Percentiles rank a stretch among this genome's conserved stretches.
phyloP scores from a whole-genome alignment of 177 flowering plant species.

The Tripterygium wilfordii region DNA sequence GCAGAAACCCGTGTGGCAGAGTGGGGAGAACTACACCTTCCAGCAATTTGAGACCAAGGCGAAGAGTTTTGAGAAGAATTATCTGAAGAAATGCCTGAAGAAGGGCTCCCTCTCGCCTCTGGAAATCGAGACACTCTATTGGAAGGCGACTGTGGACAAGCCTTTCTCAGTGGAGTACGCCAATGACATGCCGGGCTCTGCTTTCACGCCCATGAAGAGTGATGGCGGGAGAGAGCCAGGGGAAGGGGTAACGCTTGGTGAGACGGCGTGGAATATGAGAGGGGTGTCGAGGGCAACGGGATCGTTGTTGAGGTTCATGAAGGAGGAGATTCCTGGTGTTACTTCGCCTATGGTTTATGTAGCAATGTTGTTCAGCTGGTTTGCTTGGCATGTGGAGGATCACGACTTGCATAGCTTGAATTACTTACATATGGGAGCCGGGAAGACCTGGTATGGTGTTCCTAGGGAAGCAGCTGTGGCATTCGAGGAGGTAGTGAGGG shows the following conservation, averaged over 20 bases:
- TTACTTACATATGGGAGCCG: slow-evolving; percentile 89
- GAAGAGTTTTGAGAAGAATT: slow-evolving; percentile 62
- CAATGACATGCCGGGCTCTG: slow-evolving; percentile 97
- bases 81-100: slow-evolving; percentile 41
- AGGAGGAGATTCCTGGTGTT: slow-evolving; percentile 97
- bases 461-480: slow-evolving; percentile 88
- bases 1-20: slow-evolving; percentile 92
- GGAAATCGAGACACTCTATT: slow-evolving; percentile 79
- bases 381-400: slow-evolving; percentile 99
- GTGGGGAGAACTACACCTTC: slow-evolving; percentile 77
- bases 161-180: slow-evolving; percentile 96
- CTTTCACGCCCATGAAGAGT: slow-evolving; percentile 39
- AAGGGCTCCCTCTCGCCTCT: slow-evolving; percentile 38
- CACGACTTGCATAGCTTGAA: slow-evolving; percentile 98
- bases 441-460: slow-evolving; percentile 99
- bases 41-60: slow-evolving; percentile 81
- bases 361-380: slow-evolving; percentile 99
- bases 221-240: slow-evolving; percentile 20
- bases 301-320: slow-evolving; percentile 90
- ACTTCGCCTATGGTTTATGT: slow-evolving; percentile 97
- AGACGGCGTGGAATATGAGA: slow-evolving; percentile 95
- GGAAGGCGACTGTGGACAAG: slow-evolving; percentile 88
- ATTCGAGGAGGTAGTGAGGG: slow-evolving; percentile 88
- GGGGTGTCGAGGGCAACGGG: slow-evolving; percentile 76
- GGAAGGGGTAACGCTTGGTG: slow-evolving; percentile 53